Conservation (phyloP, 805 yeast species). For the Starmerella bombicola region DNA sequence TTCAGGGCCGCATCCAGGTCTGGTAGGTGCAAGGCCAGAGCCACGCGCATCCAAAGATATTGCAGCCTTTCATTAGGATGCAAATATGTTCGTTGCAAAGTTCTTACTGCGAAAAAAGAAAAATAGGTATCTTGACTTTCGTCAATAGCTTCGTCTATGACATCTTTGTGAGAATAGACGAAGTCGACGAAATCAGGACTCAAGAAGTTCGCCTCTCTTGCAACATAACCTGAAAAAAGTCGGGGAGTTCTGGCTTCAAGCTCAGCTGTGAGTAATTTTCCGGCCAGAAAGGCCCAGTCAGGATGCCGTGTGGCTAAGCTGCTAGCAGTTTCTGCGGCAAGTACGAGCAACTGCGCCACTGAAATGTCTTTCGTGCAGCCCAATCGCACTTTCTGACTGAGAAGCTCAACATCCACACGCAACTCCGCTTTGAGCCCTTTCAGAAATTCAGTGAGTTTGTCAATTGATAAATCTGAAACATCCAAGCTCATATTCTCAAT, state of each 20-base stretch:
- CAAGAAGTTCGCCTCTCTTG: slow-evolving; percentile 13
- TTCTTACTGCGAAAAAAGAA: slow-evolving; percentile 78
- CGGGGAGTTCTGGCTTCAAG: slow-evolving; percentile 78
- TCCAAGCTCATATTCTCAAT: no score
- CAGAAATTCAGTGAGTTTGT: slow-evolving; percentile 1
- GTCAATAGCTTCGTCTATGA: slow-evolving; percentile 53
- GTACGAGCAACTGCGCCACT: slow-evolving; percentile 31
- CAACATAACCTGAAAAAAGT: slow-evolving; percentile 59
- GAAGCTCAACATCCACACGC: slow-evolving; percentile 1
- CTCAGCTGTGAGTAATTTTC: slow-evolving; percentile 79
- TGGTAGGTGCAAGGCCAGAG: slow-evolving; percentile 63
- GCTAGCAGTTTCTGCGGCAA: slow-evolving; percentile 89
- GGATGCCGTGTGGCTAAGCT: slow-evolving; percentile 92
- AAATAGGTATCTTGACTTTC: slow-evolving; percentile 57
- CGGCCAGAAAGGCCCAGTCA: slow-evolving; percentile 73
- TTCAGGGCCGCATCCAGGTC: slow-evolving; percentile 52
- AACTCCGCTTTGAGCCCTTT: background rate
- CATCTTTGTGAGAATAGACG: slow-evolving; percentile 46
- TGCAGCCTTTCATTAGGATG: slow-evolving; percentile 75
- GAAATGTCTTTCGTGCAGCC: slow-evolving; percentile 29
- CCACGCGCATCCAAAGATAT: slow-evolving; percentile 72
- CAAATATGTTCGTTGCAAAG: slow-evolving; percentile 68
- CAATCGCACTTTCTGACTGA: slow-evolving; percentile 4
- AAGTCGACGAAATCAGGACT: slow-evolving; percentile 46
- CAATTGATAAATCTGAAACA: no score